Evolutionary conservation across 257 asterid species (phyloP), one percentile per base, ranked within the genome.

Genomic region (Gardenia jasminoides): DNA sequence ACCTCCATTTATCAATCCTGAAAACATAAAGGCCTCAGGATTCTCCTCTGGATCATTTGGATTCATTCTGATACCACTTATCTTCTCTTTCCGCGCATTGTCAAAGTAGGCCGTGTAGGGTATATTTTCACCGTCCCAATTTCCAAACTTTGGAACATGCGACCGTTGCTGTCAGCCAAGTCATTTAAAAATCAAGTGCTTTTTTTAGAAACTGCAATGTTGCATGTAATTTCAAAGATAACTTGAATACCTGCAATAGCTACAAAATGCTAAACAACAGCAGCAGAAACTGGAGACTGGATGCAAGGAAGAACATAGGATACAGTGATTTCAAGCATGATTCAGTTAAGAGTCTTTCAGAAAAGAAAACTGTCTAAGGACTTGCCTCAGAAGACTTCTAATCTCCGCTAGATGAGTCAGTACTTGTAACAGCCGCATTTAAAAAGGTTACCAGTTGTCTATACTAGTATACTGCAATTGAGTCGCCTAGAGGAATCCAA

Each of bases 41-140:
- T 93, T 91, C 79, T 93, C 91, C 85, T 89, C 86, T 0, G 97
- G 97, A 78, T 93, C 98, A 73, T 93, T 93, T 0, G 98, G 98
- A 84, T 91, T 93, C 43, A 93, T 88, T 78, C 78, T 80, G 10
- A 80, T 50, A 4, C 91, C 92, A 10, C 82, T 76, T 11, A 62
- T 66, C 74, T 87, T 90, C 41, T 85, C 96, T 75, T 85, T 89
- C 2, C 97, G 91, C 1, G 97, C 96, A 16, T 82, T 93, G 75
- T 93, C 97, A 74, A 93, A 93, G 85, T 66, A 90, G 80, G 90
- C 93, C 1, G 94, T 91, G 86, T 90, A 90, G 5, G 97, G 94
- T 26, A 89, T 87, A 67, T 89, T 89, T 39, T 89, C 96, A 20
- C 90, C 88, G 6, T 91, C 94, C 96, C 97, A 93, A 75, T 88